Evolutionary conservation across 2,329 filamentous ascomycete species (phyloP), one percentile per base, ranked within the genome.

Genomic region (Colletotrichum liaoningense): DNA sequence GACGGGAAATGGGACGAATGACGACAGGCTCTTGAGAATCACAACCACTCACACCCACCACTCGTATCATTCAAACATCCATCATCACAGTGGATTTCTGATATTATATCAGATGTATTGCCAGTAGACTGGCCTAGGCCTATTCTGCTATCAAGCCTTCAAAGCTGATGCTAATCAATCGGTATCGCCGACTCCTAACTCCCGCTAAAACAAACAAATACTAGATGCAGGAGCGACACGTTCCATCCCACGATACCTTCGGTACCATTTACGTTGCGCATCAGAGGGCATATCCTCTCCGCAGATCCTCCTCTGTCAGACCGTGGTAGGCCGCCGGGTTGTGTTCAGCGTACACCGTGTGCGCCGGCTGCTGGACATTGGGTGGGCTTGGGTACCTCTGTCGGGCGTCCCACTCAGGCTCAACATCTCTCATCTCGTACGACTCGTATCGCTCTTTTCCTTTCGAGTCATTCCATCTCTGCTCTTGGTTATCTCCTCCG

Each of bases 381-480:
- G 87, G 86, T 4, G 86, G 81, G 63, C 84, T 73, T 63, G 79
- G 79, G 8, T 70, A 52, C 7, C 65, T 74, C 28, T 63, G 67
- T 58, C 58, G 68, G 35, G 24, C 75, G 30, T 79, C 80, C 4
- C 79, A 81, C 26, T 79, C 80, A 57, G 78, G 79, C 38, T 86
- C 81, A 0, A 88, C 86, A 67, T 86, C 81, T 35, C 85, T 82
- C 78, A 89, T 79, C 80, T 90, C 88, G 66, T 88, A 89, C 4
- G 82, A 81, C 72, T 88, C 86, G 5, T 73, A 63, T 70, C 87
- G 88, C 12, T 86, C 85, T 75, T 88, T 87, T n/a, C 76, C 78
- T 22, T 83, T 82, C 3, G 75, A 35, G 1, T 71, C 55, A 8
- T 66, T 28, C 73, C 79, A 81, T 58, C 75, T 75, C 62, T 81